Percentiles rank a stretch among this genome's conserved stretches.
These are phyloP conservation scores for Termitomyces eurrhizus DNA, from an alignment of 768 basidiomycete species.

Conservation along the genomic window DNA sequence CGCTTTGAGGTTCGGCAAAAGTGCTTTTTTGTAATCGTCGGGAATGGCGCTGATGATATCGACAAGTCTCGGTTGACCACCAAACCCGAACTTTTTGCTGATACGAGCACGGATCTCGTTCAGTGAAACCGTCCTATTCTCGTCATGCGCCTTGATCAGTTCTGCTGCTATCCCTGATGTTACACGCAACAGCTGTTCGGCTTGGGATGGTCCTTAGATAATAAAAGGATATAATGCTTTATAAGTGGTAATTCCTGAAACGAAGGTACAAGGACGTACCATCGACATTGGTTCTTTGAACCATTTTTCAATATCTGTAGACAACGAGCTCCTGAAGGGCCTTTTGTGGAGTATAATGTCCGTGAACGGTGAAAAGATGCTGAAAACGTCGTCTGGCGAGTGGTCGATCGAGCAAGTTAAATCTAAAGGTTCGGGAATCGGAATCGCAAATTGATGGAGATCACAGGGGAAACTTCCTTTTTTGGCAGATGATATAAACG, in stretches of 20 bases:
- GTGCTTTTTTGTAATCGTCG: conserved; percentile 91
- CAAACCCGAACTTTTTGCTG: conserved; percentile 86
- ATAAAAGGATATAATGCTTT: not conserved
- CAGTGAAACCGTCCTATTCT: conserved; percentile 73
- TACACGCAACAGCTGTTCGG: conserved; percentile 84
- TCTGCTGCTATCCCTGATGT: conserved; percentile 95
- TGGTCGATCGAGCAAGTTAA: not conserved
- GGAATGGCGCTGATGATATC: conserved; percentile 99
- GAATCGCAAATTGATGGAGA: not conserved
- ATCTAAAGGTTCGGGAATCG: not conserved
- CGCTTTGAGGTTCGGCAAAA: conserved; percentile 87
- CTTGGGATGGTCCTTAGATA: conserved; percentile 70
- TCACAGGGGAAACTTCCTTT: not conserved
- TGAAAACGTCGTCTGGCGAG: not conserved
- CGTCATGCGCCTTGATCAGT: conserved; percentile 84
- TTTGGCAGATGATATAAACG: too few species aligned
- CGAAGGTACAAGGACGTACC: conserved; percentile 2
- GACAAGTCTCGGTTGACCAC: conserved; percentile 87
- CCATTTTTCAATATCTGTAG: conserved; percentile 5
- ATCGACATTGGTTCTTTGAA: conserved; percentile 14
- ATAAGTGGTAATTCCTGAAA: not conserved
- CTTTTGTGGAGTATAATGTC: not conserved
- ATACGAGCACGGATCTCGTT: conserved; percentile 84
- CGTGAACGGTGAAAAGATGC: not conserved
- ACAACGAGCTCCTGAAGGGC: too few species aligned